Base-by-base conservation (phyloP, 495 filamentous ascomycete species). In the Alectoria sarmentosa region DNA sequence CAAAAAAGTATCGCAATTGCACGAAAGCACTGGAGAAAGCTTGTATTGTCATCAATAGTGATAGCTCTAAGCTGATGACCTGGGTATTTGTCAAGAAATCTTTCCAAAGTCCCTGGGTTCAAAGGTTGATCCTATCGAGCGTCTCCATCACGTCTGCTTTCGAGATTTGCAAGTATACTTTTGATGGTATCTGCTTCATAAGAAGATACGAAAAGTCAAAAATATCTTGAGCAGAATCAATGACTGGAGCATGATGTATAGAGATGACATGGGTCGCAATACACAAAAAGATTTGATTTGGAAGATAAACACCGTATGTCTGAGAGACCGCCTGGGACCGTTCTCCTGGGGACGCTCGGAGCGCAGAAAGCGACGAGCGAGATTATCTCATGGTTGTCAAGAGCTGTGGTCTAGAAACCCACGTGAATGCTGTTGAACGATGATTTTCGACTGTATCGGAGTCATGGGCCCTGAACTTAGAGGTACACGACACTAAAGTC, bases 1-100 rank as follows among this genome's bases (percentile, higher is more conserved):
- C 77, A 77, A 62, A 74, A 74, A 1, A 73, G 75, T 39, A 71
- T 81, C 61, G 67, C 74, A 44, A 73, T 72, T 57, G 73, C 75
- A 26, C 30, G 30, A 58, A 58, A 58, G 28, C 55, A 56, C 34
- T 56, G 54, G 54, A 56, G 54, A 56, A 56, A n/a, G 54, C 36
- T 34, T 38, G 55, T 36, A 34, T 58, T 34, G 30, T 38, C 36
- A 58, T 58, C 55, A 58, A 58, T 34, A 10, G 55, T 34, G 55
- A 58, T 48, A 48, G 11, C n/a, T 48, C 46, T 48, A 48, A 48
- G 46, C 46, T 48, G 46, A 48, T 48, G 23, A n/a, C 46, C 46
- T 48, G 46, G 46, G 30, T 58, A 58, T 58, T 36, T 21, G 55
- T 30, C 54, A 32, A 56, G 26, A 34, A 8, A 56, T 56, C 26